Base-by-base conservation (phyloP, 495 filamentous ascomycete genomes). In the Lasiosphaeris hirsuta region DNA sequence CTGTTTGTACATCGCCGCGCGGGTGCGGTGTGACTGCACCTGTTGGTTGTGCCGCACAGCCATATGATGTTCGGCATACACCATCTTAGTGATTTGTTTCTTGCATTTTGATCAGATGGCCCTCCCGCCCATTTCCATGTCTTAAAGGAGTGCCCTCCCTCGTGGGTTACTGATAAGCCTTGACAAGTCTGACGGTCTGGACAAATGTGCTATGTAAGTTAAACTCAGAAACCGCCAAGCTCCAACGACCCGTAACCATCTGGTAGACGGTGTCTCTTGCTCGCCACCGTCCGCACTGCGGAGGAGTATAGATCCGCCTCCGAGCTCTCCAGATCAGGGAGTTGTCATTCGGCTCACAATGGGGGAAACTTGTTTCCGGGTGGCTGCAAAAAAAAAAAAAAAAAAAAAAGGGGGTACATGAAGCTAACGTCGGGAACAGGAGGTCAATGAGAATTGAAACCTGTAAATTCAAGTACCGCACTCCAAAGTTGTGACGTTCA, bases 71-170 rank as follows among this genome's bases (percentile, higher is more conserved):
- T 17, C 0, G 11, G 5, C 40, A n/a, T 34, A 51, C 49, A 51
- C 49, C 49, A 51, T 38, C 33, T 47, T 55, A 30, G 33, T 10
- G 42, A 9, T 23, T 43, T 23, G 10, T 30, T 13, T 13, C 13
- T 19, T 45, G 19, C 38, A 15, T 46, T 37, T 37, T 43, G 53
- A 46, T 55, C 42, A 55, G 53, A 55, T 55, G 53, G 49, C 17
- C 49, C 30, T 45, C 18, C 30, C 30, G 30, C 19, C 43, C 30
- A 37, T 39, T 40, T 17, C 2, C 14, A 44, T 17, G 11, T 46
- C 43, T 17, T 17, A 17, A 18, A 13, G 14, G 43, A 23, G 43
- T 7, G 9, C 43, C 23, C 23, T 30, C 5, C 23, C 23, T n/a
- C 2, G 23, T 5, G 23, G 5, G 23, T 30, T 30, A 2, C 23